Evolutionary conservation across 139 green algal species (phyloP).

Genomic region (Trebouxia sp.): DNA sequence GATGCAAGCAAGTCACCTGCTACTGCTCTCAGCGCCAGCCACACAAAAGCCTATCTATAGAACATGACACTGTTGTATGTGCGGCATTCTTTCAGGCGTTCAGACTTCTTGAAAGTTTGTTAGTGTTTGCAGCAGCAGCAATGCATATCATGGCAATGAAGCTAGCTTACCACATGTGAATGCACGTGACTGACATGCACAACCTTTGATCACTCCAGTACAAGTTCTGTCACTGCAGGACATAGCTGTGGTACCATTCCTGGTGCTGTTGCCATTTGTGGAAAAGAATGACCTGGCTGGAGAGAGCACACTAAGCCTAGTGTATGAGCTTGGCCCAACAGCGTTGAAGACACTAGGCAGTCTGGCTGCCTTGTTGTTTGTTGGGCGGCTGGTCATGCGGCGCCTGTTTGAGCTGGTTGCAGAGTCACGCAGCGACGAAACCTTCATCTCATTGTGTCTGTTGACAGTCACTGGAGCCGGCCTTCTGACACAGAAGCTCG

Average conservation of each 20-base stretch:
- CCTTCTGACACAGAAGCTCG: slow-evolving; percentile 81
- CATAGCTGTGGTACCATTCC: slow-evolving; percentile 91
- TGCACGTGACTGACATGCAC: too few relatives aligned
- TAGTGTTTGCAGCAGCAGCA: too few relatives aligned
- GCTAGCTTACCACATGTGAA: too few relatives aligned
- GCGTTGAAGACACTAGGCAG: slow-evolving; percentile 67
- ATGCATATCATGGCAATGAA: too few relatives aligned
- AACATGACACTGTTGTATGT: too few relatives aligned
- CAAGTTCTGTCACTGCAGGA: too few relatives aligned
- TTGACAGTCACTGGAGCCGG: slow-evolving; percentile 87
- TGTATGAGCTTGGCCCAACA: slow-evolving; percentile 71
- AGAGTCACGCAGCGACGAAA: slow-evolving; percentile 72
- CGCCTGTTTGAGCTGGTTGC: slow-evolving; percentile 82
- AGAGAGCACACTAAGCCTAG: slow-evolving; percentile 48
- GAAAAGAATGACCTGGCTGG: slow-evolving; percentile 46
- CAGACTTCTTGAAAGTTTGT: too few relatives aligned
- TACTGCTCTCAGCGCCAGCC: too few relatives aligned
- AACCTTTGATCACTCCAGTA: too few relatives aligned
- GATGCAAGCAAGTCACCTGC: too few relatives aligned
- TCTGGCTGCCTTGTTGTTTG: slow-evolving; percentile 82
- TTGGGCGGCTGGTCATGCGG: slow-evolving; percentile 79
- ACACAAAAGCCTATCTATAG: too few relatives aligned
- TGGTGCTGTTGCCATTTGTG: slow-evolving; percentile 87
- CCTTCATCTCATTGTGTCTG: slow-evolving; percentile 94
- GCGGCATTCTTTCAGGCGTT: too few relatives aligned